phyloP scores from a whole-genome alignment of 2,329 filamentous ascomycete species.

The Exserohilum rostratum region DNA sequence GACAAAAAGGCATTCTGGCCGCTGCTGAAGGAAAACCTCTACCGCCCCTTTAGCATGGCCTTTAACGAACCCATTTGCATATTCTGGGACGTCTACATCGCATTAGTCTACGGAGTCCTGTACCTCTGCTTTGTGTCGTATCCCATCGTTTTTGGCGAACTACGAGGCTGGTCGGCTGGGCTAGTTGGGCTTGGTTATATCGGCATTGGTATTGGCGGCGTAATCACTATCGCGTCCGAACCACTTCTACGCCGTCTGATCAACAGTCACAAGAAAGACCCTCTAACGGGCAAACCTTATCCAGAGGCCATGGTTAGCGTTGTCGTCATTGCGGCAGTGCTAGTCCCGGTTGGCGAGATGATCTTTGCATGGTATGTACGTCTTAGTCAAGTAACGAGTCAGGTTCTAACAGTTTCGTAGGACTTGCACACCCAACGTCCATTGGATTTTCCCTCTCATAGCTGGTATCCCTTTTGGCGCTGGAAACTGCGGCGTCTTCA shows the following conservation, averaged over 20 bases:
- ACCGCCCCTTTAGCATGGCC: constrained; percentile 77
- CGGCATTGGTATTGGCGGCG: constrained; percentile 68
- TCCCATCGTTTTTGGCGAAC: constrained; percentile 77
- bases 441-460: constrained; percentile 80
- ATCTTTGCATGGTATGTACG: constrained; percentile 73
- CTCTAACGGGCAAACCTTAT: constrained; percentile 71
- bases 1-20: constrained; percentile 67
- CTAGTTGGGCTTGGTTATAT: constrained; percentile 78
- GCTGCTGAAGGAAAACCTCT: constrained; percentile 75
- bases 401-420: not conserved
- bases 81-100: constrained; percentile 73
- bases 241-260: constrained; percentile 79
- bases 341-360: constrained; percentile 79
- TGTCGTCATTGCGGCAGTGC: constrained; percentile 76
- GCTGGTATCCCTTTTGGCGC: constrained; percentile 80
- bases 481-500: constrained; percentile 79
- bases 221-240: constrained; percentile 59
- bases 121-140: constrained; percentile 92
- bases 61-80: constrained; percentile 87
- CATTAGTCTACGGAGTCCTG: constrained; percentile 82
- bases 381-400: not conserved
- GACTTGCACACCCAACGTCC: constrained; percentile 72
- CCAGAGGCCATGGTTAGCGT: constrained; percentile 84
- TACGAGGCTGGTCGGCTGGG: constrained; percentile 78
- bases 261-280: constrained; percentile 75